Evolutionary conservation across 2,329 filamentous ascomycete species (phyloP), one percentile per base, ranked within the genome.

Genomic region (Leptographium flavum): DNA sequence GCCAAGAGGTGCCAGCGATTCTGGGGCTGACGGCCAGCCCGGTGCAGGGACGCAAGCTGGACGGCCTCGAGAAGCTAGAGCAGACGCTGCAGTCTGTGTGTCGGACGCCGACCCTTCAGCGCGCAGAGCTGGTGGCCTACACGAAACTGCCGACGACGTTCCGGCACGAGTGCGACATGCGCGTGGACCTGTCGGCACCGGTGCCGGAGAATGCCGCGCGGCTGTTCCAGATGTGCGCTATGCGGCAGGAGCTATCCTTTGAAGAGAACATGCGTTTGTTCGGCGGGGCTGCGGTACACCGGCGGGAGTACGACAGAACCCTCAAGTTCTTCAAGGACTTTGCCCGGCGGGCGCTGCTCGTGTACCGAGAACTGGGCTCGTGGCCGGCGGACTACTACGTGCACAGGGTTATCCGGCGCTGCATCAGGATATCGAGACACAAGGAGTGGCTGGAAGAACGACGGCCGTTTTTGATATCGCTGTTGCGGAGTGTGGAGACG

Each of bases 21-120:
- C 65, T 94, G 5, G 87, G 87, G 0, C 66, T 94, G 22, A 88
- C 82, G 7, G 87, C 87, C 1, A 93, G 83, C 49, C 87, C 87
- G 0, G 72, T 85, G 4, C 76, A 81, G 51, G 74, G 68, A 45
- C 75, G 72, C 1, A 71, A 70, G 15, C 58, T 69, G 1, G 61
- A 65, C 2, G 71, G 71, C 31, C 65, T 90, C 14, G 63, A 73
- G 59, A 57, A 60, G 5, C 70, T 94, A 7, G 87, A 94, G 57
- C 51, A 58, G 3, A 84, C 82, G 35, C 64, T 94, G 37, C 71
- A 87, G 57, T 74, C 85, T 1, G 66, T 74, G 28, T 83, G 81
- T 51, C 73, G 71, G 48, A 81, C 80, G 1, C 87, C 87, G 0
- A 80, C 73, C 3, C 55, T 71, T 2, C 75, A 88, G 55, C 72